Evolutionary conservation across 257 asterid species (phyloP), one percentile per base, ranked within the genome.

Genomic region (Nicotiana benthamiana): DNA sequence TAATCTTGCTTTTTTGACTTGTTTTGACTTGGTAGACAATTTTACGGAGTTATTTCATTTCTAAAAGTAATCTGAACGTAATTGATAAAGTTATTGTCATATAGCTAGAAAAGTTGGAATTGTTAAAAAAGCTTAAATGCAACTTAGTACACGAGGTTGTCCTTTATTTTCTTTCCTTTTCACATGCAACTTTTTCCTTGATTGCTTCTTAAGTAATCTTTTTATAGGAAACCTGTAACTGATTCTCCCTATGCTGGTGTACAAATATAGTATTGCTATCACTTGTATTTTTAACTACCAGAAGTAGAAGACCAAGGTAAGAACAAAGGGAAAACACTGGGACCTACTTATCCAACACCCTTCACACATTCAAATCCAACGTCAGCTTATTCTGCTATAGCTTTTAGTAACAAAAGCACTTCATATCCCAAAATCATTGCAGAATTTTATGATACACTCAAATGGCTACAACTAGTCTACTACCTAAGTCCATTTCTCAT

Each of bases 321-420:
- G 62, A 56, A 75, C 65, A 70, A 30, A 63, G 66, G 3, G 61
- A 18, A 8, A 46, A 78, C 30, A 65, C 3, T 27, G 83, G 92
- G 90, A 65, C 91, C 93, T 84, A 80, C 97, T 90, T 91, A 93
- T 91, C 95, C 87, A 77, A 84, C 87, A 20, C 6, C 68, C 85
- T 79, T 92, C 97, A 83, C 97, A 90, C 91, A 83, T 86, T 92
- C 89, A 88, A 89, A 87, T 82, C 87, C 90, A 83, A 89, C 88
- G 88, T 80, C 81, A 84, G 63, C 77, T 84, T 40, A 40, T 40
- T 57, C 65, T 40, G 46, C n/a, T 63, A 22, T 32, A 60, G 70
- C 40, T 63, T 48, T 20, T 34, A 18, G 57, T 24, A 64, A 79
- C 18, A 51, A 24, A 34, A n/a, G 40, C 28, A 20, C 18, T 2